Percentiles rank a stretch among this genome's conserved stretches.
phyloP scores from a whole-genome alignment of 805 yeast genomes.

The Candida vaughaniae region DNA sequence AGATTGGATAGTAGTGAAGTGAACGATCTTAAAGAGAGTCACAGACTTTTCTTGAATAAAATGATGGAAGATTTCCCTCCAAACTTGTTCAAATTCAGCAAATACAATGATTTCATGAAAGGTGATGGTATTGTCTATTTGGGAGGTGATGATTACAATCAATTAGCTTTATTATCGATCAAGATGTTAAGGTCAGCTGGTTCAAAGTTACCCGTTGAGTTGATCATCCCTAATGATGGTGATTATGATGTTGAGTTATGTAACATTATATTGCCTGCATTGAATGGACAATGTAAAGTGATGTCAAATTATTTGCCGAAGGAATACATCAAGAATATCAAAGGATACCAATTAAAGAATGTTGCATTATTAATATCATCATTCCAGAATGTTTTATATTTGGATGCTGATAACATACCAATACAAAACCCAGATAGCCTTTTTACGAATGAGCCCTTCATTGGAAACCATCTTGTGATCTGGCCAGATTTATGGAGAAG shows the following conservation, averaged over 20 bases:
- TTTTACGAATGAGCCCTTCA: constrained; percentile 34
- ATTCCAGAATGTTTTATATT: constrained; percentile 33
- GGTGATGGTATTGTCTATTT: constrained; percentile 42
- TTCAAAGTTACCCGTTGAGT: constrained; percentile 36
- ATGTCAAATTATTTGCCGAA: constrained; percentile 46
- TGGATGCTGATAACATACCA: constrained; percentile 42
- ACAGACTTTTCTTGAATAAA: constrained; percentile 17
- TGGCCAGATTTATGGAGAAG: constrained; percentile 47
- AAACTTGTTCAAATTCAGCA: constrained; percentile 18
- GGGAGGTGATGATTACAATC: constrained; percentile 37
- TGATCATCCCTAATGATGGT: constrained; percentile 29
- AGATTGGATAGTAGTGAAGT: constrained; percentile 20
- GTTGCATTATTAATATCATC: constrained; percentile 36
- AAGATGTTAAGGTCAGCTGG: constrained; percentile 33
- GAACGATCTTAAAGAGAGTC: constrained; percentile 19
- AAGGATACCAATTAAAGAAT: constrained; percentile 35
- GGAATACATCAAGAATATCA: constrained; percentile 18
- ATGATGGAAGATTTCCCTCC: constrained; percentile 25
- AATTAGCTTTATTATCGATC: constrained; percentile 33
- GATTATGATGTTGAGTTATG: constrained; percentile 38
- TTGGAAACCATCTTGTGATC: constrained; percentile 24
- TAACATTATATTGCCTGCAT: constrained; percentile 26
- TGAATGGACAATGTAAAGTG: constrained; percentile 39
- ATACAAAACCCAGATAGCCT: constrained; percentile 35
- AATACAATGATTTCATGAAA: constrained; percentile 26